Base-by-base conservation (phyloP, 106 monocot genomes). In the Amphibolis antarctica region DNA sequence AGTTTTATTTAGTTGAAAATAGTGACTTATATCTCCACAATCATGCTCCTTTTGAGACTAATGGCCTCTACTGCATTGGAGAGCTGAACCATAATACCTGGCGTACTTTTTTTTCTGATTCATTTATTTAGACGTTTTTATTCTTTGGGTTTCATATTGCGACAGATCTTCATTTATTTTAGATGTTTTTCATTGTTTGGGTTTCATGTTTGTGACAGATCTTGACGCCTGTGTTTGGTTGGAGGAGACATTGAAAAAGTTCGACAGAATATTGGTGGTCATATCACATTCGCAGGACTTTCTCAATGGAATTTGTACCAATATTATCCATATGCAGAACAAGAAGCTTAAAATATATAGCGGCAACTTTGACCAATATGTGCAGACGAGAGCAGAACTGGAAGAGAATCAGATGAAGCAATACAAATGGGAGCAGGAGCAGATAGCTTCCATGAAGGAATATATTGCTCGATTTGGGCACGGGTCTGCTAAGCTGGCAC, bases 341-440 rank as follows among this genome's bases (percentile, higher is more conserved):
- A 91, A 83, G 80, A 91, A 77, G 54, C 75, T 98, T 0, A 98
- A 91, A 70, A 20, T 85, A 5, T 98, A 91, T 70, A 85, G 82
- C 14, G 98, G 98, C 1, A 98, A 98, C 74, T 98, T 78, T 28
- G 98, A 98, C 45, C 91, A 91, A 53, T 98, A 98, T 55, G 69
- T 80, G 0, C 98, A 98, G 63, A 98, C 98, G 0, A 75, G 98
- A 12, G 19, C 85, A 1, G 98, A 98, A 62, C 74, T 98, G 1
- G 98, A 98, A 68, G 98, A 98, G 66, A 98, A 98, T 36, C 98
- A 98, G 31, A 98, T 98, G 98, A 98, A 98, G 54, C 90, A 98
- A 73, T 98, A 98, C 80, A 87, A 76, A 59, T 98, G 98, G 98
- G 98, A 98, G 72, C 98, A 98, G 54, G 98, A 98, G 45, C 98